Evolutionary conservation across 2,329 filamentous ascomycete genomes (phyloP).

Genomic region (Aspergillus oerlinghausenensis): DNA sequence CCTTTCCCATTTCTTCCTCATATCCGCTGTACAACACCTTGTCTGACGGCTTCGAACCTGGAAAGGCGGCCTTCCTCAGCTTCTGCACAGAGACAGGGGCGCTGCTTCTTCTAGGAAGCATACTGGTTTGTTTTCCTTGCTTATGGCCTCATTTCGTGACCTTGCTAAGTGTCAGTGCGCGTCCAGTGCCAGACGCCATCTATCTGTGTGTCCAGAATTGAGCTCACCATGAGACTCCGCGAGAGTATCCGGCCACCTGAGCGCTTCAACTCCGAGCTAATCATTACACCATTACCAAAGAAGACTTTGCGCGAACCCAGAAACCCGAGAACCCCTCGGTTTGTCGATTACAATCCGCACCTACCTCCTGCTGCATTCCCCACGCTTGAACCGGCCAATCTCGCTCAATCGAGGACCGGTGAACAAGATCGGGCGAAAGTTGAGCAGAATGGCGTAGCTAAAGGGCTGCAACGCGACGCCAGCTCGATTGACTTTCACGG

Average conservation of each 20-base stretch:
- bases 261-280: slow-evolving; percentile 25
- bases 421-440: neutral
- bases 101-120: neutral
- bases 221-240: slow-evolving; percentile 30
- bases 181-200: neutral
- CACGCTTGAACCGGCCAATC: slow-evolving; percentile 24
- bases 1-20: neutral
- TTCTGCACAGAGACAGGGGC: no score
- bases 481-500: neutral
- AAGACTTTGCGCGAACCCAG: slow-evolving; percentile 11
- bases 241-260: slow-evolving; percentile 26
- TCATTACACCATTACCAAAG: slow-evolving; percentile 9
- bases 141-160: neutral
- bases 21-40: neutral
- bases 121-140: neutral
- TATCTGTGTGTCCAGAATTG: neutral
- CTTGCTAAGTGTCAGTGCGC: neutral
- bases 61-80: neutral
- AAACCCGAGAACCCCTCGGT: slow-evolving; percentile 10
- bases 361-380: slow-evolving; percentile 41
- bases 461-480: neutral
- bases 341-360: slow-evolving; percentile 35
- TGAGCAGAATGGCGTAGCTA: neutral
- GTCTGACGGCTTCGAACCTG: neutral
- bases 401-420: neutral